These are phyloP conservation scores for Hanseniaspora valbyensis DNA, from an alignment of 805 yeast genomes.

Conservation along the genomic window DNA sequence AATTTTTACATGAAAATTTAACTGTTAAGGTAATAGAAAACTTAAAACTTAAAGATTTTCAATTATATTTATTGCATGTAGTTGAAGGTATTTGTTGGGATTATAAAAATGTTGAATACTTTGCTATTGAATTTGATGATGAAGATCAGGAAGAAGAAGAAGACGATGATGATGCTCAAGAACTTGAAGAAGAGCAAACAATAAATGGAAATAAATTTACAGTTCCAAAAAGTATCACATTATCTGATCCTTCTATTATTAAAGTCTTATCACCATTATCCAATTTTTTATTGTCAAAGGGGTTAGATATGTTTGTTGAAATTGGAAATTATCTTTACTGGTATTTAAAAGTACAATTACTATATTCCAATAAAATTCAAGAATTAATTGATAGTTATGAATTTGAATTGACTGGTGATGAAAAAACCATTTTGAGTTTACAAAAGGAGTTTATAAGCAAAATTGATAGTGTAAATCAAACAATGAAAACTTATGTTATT, in stretches of 20 bases:
- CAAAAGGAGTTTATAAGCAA: constrained; percentile 2
- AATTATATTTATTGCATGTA: constrained; percentile 9
- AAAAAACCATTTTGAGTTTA: not conserved
- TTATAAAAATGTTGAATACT: constrained; percentile 27
- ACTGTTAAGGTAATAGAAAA: constrained; percentile 4
- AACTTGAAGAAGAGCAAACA: constrained; percentile 6
- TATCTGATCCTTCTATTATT: constrained; percentile 23
- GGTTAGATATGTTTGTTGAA: constrained; percentile 45
- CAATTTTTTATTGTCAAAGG: constrained; percentile 61
- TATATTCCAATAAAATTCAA: constrained; percentile 1
- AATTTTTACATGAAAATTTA: constrained; percentile 6
- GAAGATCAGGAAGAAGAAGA: not conserved
- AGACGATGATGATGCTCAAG: not conserved
- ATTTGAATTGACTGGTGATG: not conserved
- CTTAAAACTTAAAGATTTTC: not conserved
- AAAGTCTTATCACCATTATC: constrained; percentile 48
- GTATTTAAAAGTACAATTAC: constrained; percentile 73
- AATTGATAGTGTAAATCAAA: constrained; percentile 5
- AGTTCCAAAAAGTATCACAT: constrained; percentile 13
- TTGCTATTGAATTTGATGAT: constrained; percentile 30
- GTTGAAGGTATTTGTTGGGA: constrained; percentile 9
- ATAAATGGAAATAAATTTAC: constrained; percentile 11
- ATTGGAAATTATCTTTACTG: constrained; percentile 82
- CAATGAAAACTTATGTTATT: not conserved
- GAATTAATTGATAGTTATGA: not conserved